These are phyloP conservation scores for Blastobotrys ciferrii DNA, from an alignment of 1,139 yeast species.

Conservation along the genomic window DNA sequence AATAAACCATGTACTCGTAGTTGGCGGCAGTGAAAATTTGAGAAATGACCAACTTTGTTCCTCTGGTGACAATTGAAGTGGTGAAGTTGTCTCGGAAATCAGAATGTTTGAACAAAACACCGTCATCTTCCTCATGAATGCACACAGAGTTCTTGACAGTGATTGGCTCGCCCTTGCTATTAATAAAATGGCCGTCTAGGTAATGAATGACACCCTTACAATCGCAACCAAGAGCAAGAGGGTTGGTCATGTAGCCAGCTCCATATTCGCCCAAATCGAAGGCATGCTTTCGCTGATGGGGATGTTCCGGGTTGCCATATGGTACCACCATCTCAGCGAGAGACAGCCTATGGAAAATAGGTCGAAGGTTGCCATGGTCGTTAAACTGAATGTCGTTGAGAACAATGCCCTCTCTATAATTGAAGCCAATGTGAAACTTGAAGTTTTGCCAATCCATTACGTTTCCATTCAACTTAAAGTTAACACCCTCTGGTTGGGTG, in stretches of 20 bases:
- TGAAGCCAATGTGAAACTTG: constrained; percentile 75
- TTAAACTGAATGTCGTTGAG: constrained; percentile 69
- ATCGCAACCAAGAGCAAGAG: constrained; percentile 75
- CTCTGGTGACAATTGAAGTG: constrained; percentile 61
- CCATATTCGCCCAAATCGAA: constrained; percentile 86
- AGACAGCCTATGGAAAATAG: constrained; percentile 70
- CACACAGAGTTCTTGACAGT: constrained; percentile 76
- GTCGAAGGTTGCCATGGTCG: constrained; percentile 42
- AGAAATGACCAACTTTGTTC: constrained; percentile 67
- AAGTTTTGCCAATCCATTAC: constrained; percentile 75
- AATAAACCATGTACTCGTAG: constrained; percentile 80
- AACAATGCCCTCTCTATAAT: constrained; percentile 82
- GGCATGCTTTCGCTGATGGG: constrained; percentile 82
- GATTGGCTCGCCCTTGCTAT: constrained; percentile 63
- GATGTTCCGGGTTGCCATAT: constrained; percentile 74
- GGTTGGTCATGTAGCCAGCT: constrained; percentile 82
- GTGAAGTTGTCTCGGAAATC: constrained; percentile 79
- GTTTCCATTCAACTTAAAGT: constrained; percentile 67
- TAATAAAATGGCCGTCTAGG: constrained; percentile 70
- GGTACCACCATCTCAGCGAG: constrained; percentile 84
- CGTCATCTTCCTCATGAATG: constrained; percentile 84
- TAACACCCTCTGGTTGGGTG: constrained; percentile 79
- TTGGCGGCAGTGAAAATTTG: constrained; percentile 85
- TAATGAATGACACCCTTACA: constrained; percentile 83
- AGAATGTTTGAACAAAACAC: constrained; percentile 73